Conservation (phyloP, 352 stramenopile species). For the Globisporangium parvum region DNA sequence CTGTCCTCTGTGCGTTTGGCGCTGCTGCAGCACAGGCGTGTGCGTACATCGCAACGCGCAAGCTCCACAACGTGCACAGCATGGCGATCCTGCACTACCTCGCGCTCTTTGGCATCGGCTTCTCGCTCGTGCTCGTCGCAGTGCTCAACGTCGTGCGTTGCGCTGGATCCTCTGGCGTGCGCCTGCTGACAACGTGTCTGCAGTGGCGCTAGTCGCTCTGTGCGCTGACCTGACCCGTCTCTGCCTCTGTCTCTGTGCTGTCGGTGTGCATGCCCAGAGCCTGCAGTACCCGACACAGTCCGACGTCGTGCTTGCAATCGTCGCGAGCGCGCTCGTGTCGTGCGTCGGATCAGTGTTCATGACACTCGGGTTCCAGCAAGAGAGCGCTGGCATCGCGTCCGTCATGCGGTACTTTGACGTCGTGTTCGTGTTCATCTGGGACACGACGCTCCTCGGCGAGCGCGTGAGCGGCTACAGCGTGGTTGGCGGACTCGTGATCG, state of each 20-base stretch:
- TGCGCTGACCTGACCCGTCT: neutral
- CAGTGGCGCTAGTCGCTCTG: neutral
- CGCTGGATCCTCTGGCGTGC: too few relatives aligned
- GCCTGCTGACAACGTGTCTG: too few relatives aligned
- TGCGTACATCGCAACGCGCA: constrained; percentile 47
- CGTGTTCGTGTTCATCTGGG: constrained; percentile 55
- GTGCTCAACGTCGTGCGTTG: constrained; percentile 27
- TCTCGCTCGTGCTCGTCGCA: constrained; percentile 20
- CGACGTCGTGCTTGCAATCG: constrained; percentile 30
- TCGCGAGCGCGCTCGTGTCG: constrained; percentile 37
- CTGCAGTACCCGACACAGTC: constrained; percentile 18
- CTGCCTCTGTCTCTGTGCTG: neutral
- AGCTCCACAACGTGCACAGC: constrained; percentile 33
- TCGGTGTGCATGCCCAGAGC: constrained; percentile 5
- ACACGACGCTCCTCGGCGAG: constrained; percentile 46
- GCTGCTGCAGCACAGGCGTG: constrained; percentile 38
- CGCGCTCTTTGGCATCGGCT: constrained; percentile 26
- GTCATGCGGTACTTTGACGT: constrained; percentile 73
- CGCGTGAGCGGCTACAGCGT: constrained; percentile 56
- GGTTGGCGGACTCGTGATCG: constrained; percentile 47
- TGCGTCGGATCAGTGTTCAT: constrained; percentile 47
- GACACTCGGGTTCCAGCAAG: constrained; percentile 54
- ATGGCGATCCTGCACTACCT: constrained; percentile 35
- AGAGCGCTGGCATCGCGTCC: constrained; percentile 50
- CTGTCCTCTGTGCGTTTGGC: constrained; percentile 32